Base-by-base conservation (phyloP, 148 eudicot genomes). In the Silene uniflora region DNA sequence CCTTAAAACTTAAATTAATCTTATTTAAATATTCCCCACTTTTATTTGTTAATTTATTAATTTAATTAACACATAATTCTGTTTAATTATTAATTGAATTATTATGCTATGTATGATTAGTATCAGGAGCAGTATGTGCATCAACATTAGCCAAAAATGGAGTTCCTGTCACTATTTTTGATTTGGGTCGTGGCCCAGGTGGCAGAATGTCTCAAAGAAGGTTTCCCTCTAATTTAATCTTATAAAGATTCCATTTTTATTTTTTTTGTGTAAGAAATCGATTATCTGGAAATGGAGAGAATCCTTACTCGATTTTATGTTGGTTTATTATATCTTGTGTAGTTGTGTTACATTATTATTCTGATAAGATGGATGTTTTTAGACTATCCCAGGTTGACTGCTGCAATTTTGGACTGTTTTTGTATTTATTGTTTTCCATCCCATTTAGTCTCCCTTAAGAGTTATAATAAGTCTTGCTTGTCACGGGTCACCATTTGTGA, bases 161-260 rank as follows among this genome's bases (percentile, higher is more conserved):
- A 32, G 52, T 89, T 0, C 75, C 91, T 10, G 99, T 95, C 58
- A 89, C 99, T 56, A 61, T 90, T n/a, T 90, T 92, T 79, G 99
- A 95, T 58, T 80, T 85, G 25, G 99, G 86, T 52, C 83, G 96
- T 82, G 99, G 99, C 49, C 99, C 99, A 39, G 99, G 99, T 29
- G 99, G 99, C 74, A 91, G 99, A 60, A 95, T 90, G 99, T 92
- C 97, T 69, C 94, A 85, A 49, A 84, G 99, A 68, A 89, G 99
- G 99, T 95, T 32, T 8, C 2, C 2, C 3, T 23, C 58, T 6
- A 16, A 2, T 58, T 13, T 23, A 17, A 6, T 44, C 16, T 2
- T 63, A 19, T 7, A 52, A 52, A 11, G 17, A 52, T 52, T 11
- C 56, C 56, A 52, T 52, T 52, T 39, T 52, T 11, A 52, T 52